Conservation (phyloP, 352 stramenopile species). For the Pilasporangium apinafurcum region DNA sequence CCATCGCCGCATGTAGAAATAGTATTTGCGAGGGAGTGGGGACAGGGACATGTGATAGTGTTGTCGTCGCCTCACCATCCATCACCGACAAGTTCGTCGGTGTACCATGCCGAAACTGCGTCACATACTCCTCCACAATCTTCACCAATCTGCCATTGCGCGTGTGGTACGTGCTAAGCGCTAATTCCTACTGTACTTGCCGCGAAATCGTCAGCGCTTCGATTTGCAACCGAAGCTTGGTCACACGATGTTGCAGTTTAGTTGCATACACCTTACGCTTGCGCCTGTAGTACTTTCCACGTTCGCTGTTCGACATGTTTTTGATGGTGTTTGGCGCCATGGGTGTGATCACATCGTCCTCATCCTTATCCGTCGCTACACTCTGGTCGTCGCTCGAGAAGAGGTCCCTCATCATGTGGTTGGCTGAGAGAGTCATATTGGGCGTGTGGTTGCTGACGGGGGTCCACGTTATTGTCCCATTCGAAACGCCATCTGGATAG, state of each 20-base stretch:
- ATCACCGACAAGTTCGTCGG: too few relatives aligned
- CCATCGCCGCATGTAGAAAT: constrained; percentile 41
- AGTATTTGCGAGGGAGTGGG: neutral
- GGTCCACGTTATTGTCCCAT: neutral
- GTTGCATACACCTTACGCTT: constrained; percentile 40
- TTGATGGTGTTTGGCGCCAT: constrained; percentile 18
- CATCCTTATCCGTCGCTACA: constrained; percentile 1
- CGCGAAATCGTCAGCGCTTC: constrained; percentile 19
- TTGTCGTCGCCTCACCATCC: too few relatives aligned
- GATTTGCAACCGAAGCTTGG: constrained; percentile 45
- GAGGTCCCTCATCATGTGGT: neutral
- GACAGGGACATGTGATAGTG: too few relatives aligned
- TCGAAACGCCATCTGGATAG: too few relatives aligned
- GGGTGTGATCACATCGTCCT: constrained; percentile 5
- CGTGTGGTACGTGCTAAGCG: constrained; percentile 10
- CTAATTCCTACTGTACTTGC: constrained; percentile 22
- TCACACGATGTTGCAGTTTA: constrained; percentile 22
- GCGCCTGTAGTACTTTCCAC: constrained; percentile 59
- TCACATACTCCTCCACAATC: constrained; percentile 11
- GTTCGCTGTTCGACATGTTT: constrained; percentile 58
- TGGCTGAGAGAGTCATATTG: too few relatives aligned
- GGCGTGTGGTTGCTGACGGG: too few relatives aligned
- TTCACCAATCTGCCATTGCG: constrained; percentile 11
- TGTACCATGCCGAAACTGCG: constrained; percentile 9
- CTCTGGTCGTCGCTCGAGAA: constrained; percentile 5